Conservation (phyloP, 306 rosid species). For the Ziziphus jujuba region DNA sequence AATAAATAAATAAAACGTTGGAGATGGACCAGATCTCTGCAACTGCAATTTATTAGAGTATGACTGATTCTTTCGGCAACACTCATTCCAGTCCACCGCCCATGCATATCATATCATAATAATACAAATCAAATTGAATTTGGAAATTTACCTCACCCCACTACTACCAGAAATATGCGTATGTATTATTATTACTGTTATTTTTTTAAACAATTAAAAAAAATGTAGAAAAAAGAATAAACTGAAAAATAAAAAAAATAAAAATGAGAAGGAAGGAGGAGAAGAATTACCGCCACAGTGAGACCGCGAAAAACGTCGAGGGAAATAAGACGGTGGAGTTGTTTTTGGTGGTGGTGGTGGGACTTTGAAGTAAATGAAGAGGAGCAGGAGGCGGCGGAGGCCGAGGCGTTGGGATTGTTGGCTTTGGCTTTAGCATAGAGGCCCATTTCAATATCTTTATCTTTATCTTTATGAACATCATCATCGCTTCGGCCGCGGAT, state of each 20-base stretch:
- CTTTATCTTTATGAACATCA: background rate
- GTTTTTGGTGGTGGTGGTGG: slow-evolving; percentile 7
- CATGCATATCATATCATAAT: too few relatives aligned
- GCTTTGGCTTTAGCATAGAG: background rate
- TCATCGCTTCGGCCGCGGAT: background rate
- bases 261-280: background rate
- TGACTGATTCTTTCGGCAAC: background rate
- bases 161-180: background rate
- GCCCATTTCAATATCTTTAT: background rate
- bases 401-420: background rate
- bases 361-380: slow-evolving; percentile 15
- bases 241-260: background rate
- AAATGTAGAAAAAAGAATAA: too few relatives aligned
- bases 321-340: slow-evolving; percentile 64
- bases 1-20: too few relatives aligned
- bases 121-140: background rate
- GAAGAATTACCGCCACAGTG: slow-evolving; percentile 70
- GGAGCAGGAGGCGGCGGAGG: background rate
- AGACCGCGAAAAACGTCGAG: slow-evolving; percentile 95
- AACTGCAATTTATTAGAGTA: background rate
- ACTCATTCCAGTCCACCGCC: background rate
- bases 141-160: background rate
- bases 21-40: background rate
- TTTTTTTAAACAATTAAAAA: background rate
- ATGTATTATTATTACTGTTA: too few relatives aligned